phyloP scores from a whole-genome alignment of 345 rosid genomes.

The Hibiscus syriacus region DNA sequence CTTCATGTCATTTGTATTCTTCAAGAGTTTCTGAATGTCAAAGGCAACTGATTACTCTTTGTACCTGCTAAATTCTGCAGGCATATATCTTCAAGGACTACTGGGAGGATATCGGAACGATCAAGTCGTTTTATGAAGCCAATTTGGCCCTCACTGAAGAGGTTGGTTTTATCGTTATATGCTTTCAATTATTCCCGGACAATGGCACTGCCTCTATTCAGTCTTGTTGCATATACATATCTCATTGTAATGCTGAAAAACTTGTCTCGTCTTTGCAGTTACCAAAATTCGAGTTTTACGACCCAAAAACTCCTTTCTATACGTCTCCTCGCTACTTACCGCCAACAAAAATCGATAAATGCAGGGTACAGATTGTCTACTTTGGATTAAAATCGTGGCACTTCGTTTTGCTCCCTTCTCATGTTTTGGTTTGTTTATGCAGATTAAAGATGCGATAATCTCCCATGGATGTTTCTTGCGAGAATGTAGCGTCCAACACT shows the following conservation, averaged over 20 bases:
- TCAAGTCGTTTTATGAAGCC: slow-evolving; percentile 82
- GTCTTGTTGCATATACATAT: neutral
- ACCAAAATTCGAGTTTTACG: slow-evolving; percentile 82
- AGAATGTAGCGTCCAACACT: slow-evolving; percentile 65
- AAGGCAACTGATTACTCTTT: slow-evolving; percentile 2
- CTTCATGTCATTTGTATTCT: neutral
- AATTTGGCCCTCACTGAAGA: slow-evolving; percentile 88
- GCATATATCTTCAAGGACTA: slow-evolving; percentile 75
- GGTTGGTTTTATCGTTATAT: slow-evolving; percentile 30
- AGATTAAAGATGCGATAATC: slow-evolving; percentile 77
- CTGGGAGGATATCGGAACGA: slow-evolving; percentile 97
- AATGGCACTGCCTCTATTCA: neutral
- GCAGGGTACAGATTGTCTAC: slow-evolving; percentile 41
- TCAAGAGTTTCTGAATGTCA: slow-evolving; percentile 3
- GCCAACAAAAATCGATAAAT: slow-evolving; percentile 80
- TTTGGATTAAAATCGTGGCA: neutral
- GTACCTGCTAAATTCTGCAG: slow-evolving; percentile 20
- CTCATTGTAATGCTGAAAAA: neutral
- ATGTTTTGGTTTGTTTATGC: slow-evolving; percentile 12
- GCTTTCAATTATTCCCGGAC: neutral
- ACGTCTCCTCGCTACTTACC: slow-evolving; percentile 89
- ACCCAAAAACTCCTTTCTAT: slow-evolving; percentile 79
- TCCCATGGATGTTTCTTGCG: slow-evolving; percentile 96
- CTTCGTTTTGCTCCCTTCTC: slow-evolving; percentile 11
- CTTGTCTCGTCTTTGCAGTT: slow-evolving; percentile 28